Conservation (phyloP, 164 flowering plant species). For the Umbilicus rupestris region DNA sequence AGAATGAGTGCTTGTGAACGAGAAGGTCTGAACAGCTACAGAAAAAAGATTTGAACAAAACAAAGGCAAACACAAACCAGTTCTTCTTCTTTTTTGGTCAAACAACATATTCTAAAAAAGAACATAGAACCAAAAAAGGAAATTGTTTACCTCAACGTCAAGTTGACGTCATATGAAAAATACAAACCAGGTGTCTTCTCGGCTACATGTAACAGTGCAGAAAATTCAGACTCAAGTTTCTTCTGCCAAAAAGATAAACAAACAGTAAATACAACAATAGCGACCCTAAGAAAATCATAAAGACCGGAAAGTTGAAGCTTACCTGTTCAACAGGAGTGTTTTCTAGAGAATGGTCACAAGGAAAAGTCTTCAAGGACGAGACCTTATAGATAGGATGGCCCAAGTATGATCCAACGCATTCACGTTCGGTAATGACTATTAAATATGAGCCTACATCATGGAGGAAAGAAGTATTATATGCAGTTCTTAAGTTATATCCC, state of each 20-base stretch:
- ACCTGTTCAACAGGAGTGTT: conserved; percentile 74
- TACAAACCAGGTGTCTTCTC: conserved; percentile 78
- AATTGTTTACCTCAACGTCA: conserved; percentile 62
- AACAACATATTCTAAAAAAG: neutral
- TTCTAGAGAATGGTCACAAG: conserved; percentile 70
- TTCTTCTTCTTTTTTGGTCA: neutral
- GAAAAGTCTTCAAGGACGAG: conserved; percentile 62
- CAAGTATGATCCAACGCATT: conserved; percentile 80
- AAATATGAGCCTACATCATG: conserved; percentile 60
- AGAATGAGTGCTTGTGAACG: neutral
- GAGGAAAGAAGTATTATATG: neutral
- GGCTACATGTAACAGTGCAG: conserved; percentile 63
- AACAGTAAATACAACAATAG: neutral
- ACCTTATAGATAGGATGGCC: conserved; percentile 81
- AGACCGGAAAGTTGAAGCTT: neutral
- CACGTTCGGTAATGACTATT: conserved; percentile 62
- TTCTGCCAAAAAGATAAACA: conserved; percentile 44
- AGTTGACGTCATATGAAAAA: conserved; percentile 83
- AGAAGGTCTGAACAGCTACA: neutral
- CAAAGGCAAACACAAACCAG: neutral
- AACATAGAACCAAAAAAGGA: neutral
- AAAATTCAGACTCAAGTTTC: conserved; percentile 80
- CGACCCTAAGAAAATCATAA: neutral
- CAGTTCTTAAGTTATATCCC: neutral
- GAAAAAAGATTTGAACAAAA: neutral